phyloP scores from a whole-genome alignment of 1,284 basidiomycete genomes.

The Pseudozyma sp. region DNA sequence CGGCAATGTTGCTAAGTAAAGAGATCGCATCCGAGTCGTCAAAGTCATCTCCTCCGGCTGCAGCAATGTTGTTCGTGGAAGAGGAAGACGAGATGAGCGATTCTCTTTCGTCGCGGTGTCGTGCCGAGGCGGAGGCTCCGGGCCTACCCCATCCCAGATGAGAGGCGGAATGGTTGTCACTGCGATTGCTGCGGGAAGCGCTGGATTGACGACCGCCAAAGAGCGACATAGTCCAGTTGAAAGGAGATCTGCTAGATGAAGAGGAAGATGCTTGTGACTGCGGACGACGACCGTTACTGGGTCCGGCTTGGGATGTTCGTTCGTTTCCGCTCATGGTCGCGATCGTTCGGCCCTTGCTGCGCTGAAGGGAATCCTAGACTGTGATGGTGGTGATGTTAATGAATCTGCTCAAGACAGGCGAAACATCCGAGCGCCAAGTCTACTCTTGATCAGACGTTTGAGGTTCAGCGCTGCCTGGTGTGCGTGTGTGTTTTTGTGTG shows the following conservation, averaged over 20 bases:
- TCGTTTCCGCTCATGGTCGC: conserved; percentile 8
- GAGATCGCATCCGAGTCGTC: conserved; percentile 63
- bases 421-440: too few species aligned
- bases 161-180: not conserved
- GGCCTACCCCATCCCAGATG: conserved; percentile 27
- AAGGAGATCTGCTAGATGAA: conserved; percentile 7
- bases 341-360: not conserved
- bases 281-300: conserved; percentile 12
- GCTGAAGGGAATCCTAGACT: too few species aligned
- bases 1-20: conserved; percentile 56
- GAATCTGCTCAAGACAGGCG: too few species aligned
- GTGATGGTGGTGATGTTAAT: not conserved
- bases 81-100: conserved; percentile 12
- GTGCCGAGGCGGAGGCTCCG: conserved; percentile 6
- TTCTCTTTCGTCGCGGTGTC: conserved; percentile 24
- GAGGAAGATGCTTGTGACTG: not conserved
- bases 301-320: conserved; percentile 14
- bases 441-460: too few species aligned
- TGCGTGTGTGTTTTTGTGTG: too few species aligned
- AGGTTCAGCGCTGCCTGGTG: too few species aligned
- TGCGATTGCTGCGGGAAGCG: not conserved
- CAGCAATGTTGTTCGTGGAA: not conserved
- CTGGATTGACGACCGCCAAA: conserved; percentile 27
- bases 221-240: conserved; percentile 36
- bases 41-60: conserved; percentile 36